Conservation (phyloP, 2,329 filamentous ascomycete species). For the Gaeumannomyces sp. region DNA sequence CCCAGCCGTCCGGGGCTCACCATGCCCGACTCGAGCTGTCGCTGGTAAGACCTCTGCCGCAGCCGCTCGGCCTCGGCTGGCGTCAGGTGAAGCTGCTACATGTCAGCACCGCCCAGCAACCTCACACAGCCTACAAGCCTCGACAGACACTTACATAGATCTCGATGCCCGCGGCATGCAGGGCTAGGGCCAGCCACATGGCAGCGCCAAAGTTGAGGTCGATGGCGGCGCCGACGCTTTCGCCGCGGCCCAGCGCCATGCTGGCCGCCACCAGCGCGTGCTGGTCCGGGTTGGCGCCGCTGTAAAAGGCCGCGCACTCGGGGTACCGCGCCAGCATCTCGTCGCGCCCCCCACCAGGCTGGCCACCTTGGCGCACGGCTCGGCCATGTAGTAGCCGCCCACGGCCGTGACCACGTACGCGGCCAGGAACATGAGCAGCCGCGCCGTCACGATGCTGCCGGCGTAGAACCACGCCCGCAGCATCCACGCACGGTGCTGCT, state of each 20-base stretch:
- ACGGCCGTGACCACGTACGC: slow-evolving; percentile 30
- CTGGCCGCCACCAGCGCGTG: slow-evolving; percentile 5
- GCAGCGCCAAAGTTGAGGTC: slow-evolving; percentile 47
- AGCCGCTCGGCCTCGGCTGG: slow-evolving; percentile 47
- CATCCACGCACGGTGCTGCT: slow-evolving; percentile 11
- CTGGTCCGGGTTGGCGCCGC: slow-evolving; percentile 15
- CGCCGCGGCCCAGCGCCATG: slow-evolving; percentile 1
- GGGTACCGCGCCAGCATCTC: slow-evolving; percentile 34
- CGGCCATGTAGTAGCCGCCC: slow-evolving; percentile 21
- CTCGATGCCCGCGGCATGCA: slow-evolving; percentile 46
- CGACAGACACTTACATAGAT: slow-evolving; percentile 33
- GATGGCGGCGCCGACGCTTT: slow-evolving; percentile 34
- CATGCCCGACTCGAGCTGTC: slow-evolving; percentile 46
- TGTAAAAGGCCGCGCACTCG: slow-evolving; percentile 34
- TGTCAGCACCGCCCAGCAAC: not conserved
- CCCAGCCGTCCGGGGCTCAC: slow-evolving; percentile 35
- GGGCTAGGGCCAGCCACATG: slow-evolving; percentile 42
- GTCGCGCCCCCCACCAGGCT: slow-evolving; percentile 28
- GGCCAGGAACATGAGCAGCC: slow-evolving; percentile 37
- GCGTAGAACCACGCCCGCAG: slow-evolving; percentile 17
- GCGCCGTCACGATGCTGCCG: slow-evolving; percentile 44
- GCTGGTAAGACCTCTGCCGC: slow-evolving; percentile 48
- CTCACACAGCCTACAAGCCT: not conserved
- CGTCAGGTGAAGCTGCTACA: slow-evolving; percentile 42
- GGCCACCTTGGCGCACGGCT: slow-evolving; percentile 43